A percentile compares a stretch with the other conserved stretches of the same genome.
Conservation (phyloP, 2,329 filamentous ascomycete genomes). For the Colletotrichum sansevieriae region DNA sequence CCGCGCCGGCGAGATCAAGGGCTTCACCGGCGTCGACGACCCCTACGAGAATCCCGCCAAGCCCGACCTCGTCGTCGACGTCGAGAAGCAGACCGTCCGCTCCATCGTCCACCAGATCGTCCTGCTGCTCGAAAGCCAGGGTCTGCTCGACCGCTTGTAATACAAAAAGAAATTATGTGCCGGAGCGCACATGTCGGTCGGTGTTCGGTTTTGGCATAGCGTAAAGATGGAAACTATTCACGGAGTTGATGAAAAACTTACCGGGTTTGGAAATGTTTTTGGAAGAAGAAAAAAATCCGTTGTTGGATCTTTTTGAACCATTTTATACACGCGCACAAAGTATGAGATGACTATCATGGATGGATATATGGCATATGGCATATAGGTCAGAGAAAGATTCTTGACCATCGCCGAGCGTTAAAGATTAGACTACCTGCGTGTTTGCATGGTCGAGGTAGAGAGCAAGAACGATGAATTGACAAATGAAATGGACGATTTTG, state of each 20-base stretch:
- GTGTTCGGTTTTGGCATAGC: conserved; percentile 4
- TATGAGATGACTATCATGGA: conserved; percentile 17
- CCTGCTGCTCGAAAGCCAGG: conserved; percentile 88
- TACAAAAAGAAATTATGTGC: background rate
- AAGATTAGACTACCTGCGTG: background rate
- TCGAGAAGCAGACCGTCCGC: conserved; percentile 87
- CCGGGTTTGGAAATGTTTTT: background rate
- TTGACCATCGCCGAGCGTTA: background rate
- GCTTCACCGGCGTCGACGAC: conserved; percentile 98
- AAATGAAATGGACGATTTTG: background rate
- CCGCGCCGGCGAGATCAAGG: conserved; percentile 91
- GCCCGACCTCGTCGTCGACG: conserved; percentile 86
- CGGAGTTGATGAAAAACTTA: conserved; percentile 20
- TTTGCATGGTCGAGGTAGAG: background rate
- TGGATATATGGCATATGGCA: conserved; percentile 15
- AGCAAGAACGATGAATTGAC: background rate
- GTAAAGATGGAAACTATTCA: conserved; percentile 8
- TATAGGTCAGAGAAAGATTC: background rate
- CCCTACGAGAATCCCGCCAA: conserved; percentile 90
- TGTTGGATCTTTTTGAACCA: background rate
- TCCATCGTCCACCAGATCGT: conserved; percentile 98
- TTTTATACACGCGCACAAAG: background rate
- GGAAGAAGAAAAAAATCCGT: background rate
- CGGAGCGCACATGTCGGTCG: background rate
- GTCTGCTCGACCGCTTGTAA: conserved; percentile 81